Evolutionary conservation across 148 eudicot species (phyloP), one percentile per base, ranked within the genome.

Genomic region (Chenopodium album): DNA sequence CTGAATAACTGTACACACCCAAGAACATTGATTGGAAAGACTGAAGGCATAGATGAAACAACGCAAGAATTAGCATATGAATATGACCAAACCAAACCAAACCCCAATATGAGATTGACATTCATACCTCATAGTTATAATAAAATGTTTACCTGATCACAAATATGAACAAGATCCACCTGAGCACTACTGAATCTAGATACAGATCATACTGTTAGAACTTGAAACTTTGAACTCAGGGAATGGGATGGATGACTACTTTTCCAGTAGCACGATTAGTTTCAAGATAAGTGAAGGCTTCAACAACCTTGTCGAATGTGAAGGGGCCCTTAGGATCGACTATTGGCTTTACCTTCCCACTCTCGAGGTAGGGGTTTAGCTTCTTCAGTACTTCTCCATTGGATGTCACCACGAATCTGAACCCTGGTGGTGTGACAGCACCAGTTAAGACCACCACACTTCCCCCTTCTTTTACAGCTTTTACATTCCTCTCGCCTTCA

Each of bases 391-490:
- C 81, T 20, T 89, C 92, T 81, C 98, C 99, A 1, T 82, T 86
- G 16, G 95, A 94, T 9, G 98, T 94, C 56, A 96, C 93, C 41
- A 94, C 94, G 68, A 96, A 96, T 76, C 92, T 90, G 84, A 96
- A 96, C 9, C 98, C 98, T 2, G 99, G 98, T 22, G 99, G 92
- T 47, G 90, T 75, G 16, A 92, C 99, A 0, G 97, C 89, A 14
- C 99, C 98, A 2, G 95, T 91, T 52, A 96, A 82, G 29, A 89
- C 91, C 83, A 92, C 98, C 22, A 88, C 95, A 32, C 93, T 92
- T 28, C 99, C 99, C 3, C 98, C 95, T 87, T 92, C 98, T 81
- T 96, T 94, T 76, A 94, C 90, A 14, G 82, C 97, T 86, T 96
- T 94, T 34, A 85, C 91, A 0, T 97, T 89, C 82, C 80, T 96